Conservation (phyloP, 139 green algal genomes). For the Auxenochlorella pyrenoidosa region DNA sequence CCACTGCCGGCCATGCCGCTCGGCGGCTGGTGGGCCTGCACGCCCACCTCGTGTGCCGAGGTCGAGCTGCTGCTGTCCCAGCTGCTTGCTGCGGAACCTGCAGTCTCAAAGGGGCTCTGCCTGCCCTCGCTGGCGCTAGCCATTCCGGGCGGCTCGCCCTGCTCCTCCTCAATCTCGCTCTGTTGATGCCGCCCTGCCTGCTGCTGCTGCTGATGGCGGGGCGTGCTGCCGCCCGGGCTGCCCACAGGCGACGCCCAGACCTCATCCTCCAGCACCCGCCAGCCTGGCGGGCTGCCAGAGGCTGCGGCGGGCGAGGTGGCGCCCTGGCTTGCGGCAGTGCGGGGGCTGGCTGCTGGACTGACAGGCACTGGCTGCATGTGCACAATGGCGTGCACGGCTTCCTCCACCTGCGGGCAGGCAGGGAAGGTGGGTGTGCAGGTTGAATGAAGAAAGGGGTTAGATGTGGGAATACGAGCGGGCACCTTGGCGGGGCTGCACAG, state of each 20-base stretch:
- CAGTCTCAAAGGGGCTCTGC: too few relatives aligned
- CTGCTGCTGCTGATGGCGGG: background rate
- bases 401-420: background rate
- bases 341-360: background rate
- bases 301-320: background rate
- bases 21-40: background rate
- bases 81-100: background rate
- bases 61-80: background rate
- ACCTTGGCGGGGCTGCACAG: background rate
- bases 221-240: background rate
- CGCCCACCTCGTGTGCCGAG: background rate
- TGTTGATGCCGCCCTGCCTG: background rate
- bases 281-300: background rate
- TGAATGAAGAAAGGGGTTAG: background rate
- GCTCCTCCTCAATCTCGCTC: background rate
- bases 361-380: slow-evolving; percentile 12
- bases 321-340: background rate
- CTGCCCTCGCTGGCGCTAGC: background rate
- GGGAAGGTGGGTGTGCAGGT: background rate
- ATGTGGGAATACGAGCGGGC: background rate
- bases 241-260: background rate
- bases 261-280: background rate
- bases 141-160: background rate
- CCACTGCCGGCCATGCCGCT: background rate
- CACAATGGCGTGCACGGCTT: background rate